These are phyloP conservation scores for Nakazawaea ishiwadae DNA, from an alignment of 805 yeast species.

Conservation along the genomic window DNA sequence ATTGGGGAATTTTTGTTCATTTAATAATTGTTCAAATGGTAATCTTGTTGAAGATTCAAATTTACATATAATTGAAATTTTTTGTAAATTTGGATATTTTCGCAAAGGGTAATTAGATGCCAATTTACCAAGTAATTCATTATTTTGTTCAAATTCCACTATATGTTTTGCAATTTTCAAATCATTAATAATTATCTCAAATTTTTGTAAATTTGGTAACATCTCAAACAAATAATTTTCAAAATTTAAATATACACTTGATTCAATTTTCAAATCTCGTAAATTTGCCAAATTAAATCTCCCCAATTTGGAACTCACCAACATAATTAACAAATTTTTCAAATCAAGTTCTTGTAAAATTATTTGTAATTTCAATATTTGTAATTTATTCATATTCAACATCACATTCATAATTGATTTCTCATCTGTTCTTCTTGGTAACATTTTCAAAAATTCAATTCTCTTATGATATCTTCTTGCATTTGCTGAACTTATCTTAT, in stretches of 20 bases:
- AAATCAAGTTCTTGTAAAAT: conserved; percentile 2
- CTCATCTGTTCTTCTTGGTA: conserved; percentile 7
- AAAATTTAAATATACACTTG: not conserved
- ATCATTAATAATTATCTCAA: conserved; percentile 2
- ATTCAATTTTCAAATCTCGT: conserved; percentile 1
- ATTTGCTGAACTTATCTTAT: not conserved
- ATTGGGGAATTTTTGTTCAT: conserved; percentile 1
- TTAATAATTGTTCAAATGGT: not conserved
- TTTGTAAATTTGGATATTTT: not conserved
- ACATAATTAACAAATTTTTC: not conserved
- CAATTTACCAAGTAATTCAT: not conserved
- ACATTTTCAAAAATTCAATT: conserved; percentile 1
- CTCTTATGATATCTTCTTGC: not conserved
- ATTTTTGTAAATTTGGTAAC: not conserved
- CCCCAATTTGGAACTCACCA: conserved; percentile 6
- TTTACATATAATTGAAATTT: not conserved
- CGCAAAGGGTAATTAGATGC: not conserved
- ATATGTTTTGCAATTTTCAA: not conserved
- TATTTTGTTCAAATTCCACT: conserved; percentile 1
- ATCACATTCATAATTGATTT: conserved; percentile 2
- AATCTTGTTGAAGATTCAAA: not conserved
- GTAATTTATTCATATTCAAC: conserved; percentile 6
- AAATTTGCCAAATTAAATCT: conserved; percentile 1
- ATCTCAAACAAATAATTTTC: conserved; percentile 3
- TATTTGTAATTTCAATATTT: conserved; percentile 2